Evolutionary conservation across 495 filamentous ascomycete genomes (phyloP).

Genomic region (Daldinia grandis): DNA sequence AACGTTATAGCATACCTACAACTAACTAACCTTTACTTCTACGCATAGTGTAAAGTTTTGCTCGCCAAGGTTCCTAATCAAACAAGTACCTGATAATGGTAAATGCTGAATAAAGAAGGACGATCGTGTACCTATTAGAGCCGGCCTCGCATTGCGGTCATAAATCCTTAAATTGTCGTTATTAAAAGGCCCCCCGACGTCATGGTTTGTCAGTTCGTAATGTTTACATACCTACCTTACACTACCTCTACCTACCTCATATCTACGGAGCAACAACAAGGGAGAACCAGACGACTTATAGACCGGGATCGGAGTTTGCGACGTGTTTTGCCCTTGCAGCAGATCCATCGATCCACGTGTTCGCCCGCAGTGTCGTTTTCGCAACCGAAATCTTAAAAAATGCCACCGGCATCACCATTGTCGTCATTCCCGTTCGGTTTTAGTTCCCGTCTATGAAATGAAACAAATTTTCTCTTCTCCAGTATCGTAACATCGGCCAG

Average conservation of each 20-base stretch:
- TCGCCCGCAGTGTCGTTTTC: slow-evolving; percentile 17
- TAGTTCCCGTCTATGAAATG: slow-evolving; percentile 19
- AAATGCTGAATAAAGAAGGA: neutral
- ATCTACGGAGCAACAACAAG: neutral
- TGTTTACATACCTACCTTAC: neutral
- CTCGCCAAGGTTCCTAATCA: slow-evolving; percentile 12
- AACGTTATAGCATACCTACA: neutral
- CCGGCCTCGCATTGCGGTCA: neutral
- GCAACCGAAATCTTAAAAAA: slow-evolving; percentile 21
- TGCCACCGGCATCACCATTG: neutral
- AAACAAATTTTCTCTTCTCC: slow-evolving; percentile 20
- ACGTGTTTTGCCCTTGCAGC: slow-evolving; percentile 21
- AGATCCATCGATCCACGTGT: slow-evolving; percentile 39
- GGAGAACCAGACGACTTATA: neutral
- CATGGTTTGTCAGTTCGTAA: neutral
- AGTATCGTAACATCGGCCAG: slow-evolving; percentile 29
- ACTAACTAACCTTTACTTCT: no score
- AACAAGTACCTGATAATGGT: neutral
- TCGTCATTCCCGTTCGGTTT: slow-evolving; percentile 23
- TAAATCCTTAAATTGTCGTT: slow-evolving; percentile 15
- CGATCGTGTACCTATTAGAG: slow-evolving; percentile 3
- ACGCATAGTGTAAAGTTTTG: no score
- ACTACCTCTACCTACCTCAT: neutral
- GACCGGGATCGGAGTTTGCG: neutral
- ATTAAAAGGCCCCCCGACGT: slow-evolving; percentile 23